phyloP scores from a whole-genome alignment of 1,284 basidiomycete species.

The Hemileia vastatrix region DNA sequence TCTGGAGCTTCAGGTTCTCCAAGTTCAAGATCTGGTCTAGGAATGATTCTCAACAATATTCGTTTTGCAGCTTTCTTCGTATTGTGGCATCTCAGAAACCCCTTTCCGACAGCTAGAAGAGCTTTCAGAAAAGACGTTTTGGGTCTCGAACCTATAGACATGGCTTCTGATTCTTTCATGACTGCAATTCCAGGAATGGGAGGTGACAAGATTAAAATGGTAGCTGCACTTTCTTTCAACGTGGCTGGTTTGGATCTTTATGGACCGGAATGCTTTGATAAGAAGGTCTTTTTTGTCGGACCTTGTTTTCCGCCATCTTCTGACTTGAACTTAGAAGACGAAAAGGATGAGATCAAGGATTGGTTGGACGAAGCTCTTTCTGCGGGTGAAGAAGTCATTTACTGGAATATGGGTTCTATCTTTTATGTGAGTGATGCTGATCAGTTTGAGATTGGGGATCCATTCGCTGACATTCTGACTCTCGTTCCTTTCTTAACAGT shows the following conservation, averaged over 20 bases:
- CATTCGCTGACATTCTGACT: too few relatives aligned
- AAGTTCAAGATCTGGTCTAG: constrained; percentile 22
- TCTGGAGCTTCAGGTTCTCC: constrained; percentile 2
- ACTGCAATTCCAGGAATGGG: constrained; percentile 26
- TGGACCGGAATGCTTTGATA: constrained; percentile 13
- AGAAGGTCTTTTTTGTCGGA: constrained; percentile 27
- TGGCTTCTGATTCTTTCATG: constrained; percentile 27
- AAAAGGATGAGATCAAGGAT: constrained; percentile 19
- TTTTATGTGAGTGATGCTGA: constrained; percentile 33
- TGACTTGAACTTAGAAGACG: background rate
- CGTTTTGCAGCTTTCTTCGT: constrained; percentile 22
- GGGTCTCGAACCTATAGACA: constrained; percentile 25
- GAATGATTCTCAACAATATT: constrained; percentile 24
- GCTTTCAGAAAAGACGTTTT: constrained; percentile 25
- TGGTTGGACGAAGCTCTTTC: constrained; percentile 31
- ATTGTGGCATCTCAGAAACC: constrained; percentile 24
- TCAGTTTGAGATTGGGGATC: too few relatives aligned
- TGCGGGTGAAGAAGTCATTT: constrained; percentile 32
- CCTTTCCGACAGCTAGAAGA: constrained; percentile 21
- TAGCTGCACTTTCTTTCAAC: constrained; percentile 27
- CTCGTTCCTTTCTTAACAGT: too few relatives aligned
- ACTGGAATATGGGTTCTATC: constrained; percentile 41
- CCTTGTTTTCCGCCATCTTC: constrained; percentile 24
- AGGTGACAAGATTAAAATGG: too few relatives aligned
- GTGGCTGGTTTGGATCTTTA: constrained; percentile 28